Base-by-base conservation (phyloP, 768 basidiomycete genomes). In the Lactarius hengduanensis region DNA sequence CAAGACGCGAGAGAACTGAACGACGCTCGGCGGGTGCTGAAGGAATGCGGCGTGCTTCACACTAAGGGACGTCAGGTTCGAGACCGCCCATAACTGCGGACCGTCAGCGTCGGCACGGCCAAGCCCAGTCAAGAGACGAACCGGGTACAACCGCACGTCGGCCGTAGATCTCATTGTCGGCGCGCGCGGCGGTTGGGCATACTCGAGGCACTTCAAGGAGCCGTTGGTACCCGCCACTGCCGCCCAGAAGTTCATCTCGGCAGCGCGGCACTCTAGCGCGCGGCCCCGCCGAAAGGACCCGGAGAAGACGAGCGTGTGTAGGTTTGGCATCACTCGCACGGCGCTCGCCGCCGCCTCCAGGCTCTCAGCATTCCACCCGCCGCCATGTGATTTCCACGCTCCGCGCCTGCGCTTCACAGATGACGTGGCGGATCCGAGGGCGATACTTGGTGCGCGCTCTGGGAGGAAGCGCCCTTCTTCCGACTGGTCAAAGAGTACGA, bases 401-500 rank as follows among this genome's bases (percentile, higher is more conserved):
- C 3, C 15, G 26, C 13, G 22, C 10, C n/a, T 15, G 1, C 3
- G 22, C 6, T 15, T 22, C 13, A 16, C 11, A 53, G 50, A 1
- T 26, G 50, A 53, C 26, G 26, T 16, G 13, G 50, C 13, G 50
- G 50, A 28, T 8, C 7, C 41, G 4, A 36, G 6, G 16, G 30
- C 53, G 56, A 22, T 34, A 36, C 16, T 9, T 5, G 60, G 60
- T 22, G 47, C 45, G 11, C 63, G 63, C 41, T 58, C 56, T 22
- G 63, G 63, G 40, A 59, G 18, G 15, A 50, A 41, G 16, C 59
- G 66, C n/a, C 30, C 36, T 34, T 41, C 41, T n/a, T 45, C 62
- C 3, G 45, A 56, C 2, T 45, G 59, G 20, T 69, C 67, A 5
- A 68, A 57, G 3, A 66, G 57, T 2, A 54, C 50, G 38, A 69